Conservation (phyloP, 2,329 filamentous ascomycete species). For the Parastagonospora avenae region DNA sequence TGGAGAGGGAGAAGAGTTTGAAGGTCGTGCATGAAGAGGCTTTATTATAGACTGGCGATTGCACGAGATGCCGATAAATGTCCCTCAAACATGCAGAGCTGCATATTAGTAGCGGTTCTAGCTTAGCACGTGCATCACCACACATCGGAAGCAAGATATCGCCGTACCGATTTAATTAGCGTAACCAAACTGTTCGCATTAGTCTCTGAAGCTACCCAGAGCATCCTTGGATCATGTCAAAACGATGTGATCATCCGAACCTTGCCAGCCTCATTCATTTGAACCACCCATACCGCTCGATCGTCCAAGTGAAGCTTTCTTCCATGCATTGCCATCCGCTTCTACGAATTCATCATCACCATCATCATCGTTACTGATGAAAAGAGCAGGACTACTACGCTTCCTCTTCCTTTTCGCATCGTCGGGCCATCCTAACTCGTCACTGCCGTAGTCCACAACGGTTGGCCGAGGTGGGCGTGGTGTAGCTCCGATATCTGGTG, state of each 20-base stretch:
- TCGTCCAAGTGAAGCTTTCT: background rate
- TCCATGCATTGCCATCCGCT: background rate
- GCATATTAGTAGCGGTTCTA: background rate
- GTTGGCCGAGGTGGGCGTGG: background rate
- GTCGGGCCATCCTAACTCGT: background rate
- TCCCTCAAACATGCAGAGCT: too few species aligned
- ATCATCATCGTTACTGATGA: background rate
- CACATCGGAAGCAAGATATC: too few species aligned
- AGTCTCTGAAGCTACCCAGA: too few species aligned
- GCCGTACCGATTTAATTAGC: too few species aligned
- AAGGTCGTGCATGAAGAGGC: slow-evolving; percentile 1
- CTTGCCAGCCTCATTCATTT: background rate
- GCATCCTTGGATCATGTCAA: too few species aligned
- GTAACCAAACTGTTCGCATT: too few species aligned
- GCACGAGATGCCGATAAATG: too few species aligned
- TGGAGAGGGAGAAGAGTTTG: slow-evolving; percentile 26
- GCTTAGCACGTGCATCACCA: too few species aligned
- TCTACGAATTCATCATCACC: background rate
- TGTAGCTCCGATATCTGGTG: background rate
- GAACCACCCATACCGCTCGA: background rate
- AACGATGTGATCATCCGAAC: too few species aligned
- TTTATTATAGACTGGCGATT: background rate
- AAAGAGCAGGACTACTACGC: background rate
- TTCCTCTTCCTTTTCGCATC: background rate
- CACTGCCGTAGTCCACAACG: background rate